Conservation (phyloP, 148 eudicot genomes). For the Amaranthus cruentus region DNA sequence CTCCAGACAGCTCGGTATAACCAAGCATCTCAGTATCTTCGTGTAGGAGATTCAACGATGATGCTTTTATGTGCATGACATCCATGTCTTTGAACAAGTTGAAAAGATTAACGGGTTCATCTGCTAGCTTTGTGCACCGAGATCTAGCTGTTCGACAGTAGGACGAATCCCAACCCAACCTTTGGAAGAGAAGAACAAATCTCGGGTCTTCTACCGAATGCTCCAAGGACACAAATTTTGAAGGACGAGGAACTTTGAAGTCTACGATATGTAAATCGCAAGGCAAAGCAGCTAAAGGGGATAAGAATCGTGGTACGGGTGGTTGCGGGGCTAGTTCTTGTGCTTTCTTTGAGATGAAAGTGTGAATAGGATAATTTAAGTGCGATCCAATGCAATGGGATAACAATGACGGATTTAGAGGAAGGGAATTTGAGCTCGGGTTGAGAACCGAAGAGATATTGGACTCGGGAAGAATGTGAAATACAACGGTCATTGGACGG, state of each 20-base stretch:
- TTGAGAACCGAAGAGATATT: conserved; percentile 54
- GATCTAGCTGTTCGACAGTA: conserved; percentile 66
- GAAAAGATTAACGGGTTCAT: conserved; percentile 63
- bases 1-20: conserved; percentile 60
- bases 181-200: conserved; percentile 57
- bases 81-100: conserved; percentile 61
- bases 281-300: conserved; percentile 75
- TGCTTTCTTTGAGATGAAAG: conserved; percentile 65
- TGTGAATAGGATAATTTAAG: conserved; percentile 72
- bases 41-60: conserved; percentile 84
- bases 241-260: conserved; percentile 82
- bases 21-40: conserved; percentile 88
- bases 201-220: conserved; percentile 50
- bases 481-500: conserved; percentile 74
- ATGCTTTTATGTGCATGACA: conserved; percentile 56
- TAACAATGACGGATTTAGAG: conserved; percentile 76
- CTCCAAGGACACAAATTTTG: conserved; percentile 51
- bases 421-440: conserved; percentile 40
- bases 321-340: conserved; percentile 60
- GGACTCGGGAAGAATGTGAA: conserved; percentile 72
- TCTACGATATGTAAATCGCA: conserved; percentile 86
- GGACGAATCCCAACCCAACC: conserved; percentile 80
- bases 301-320: conserved; percentile 63
- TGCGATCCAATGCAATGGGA: conserved; percentile 75
- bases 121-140: conserved; percentile 53